A percentile compares a stretch with the other conserved stretches of the same genome.
Evolutionary conservation across 2,329 filamentous ascomycete species (phyloP).

Genomic region (Xylariaceae sp.): DNA sequence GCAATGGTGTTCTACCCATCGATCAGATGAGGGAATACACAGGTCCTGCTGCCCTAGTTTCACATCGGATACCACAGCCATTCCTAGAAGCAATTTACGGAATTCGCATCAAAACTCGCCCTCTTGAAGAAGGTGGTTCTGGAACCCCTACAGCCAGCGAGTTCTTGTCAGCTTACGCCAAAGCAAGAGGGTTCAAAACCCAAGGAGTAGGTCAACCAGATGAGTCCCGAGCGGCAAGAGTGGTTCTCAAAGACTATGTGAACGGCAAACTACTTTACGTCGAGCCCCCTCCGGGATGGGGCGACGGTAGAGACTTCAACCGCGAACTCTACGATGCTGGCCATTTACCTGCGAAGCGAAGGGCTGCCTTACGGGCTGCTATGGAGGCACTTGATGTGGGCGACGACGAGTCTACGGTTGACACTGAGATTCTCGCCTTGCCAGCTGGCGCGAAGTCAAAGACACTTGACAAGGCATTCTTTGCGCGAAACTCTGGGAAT

Average conservation of each 20-base stretch:
- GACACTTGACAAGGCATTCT: slow-evolving; percentile 87
- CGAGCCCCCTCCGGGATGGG: slow-evolving; percentile 78
- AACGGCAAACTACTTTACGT: slow-evolving; percentile 94
- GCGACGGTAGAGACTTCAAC: slow-evolving; percentile 82
- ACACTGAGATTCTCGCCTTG: slow-evolving; percentile 56
- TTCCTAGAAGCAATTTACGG: slow-evolving; percentile 95
- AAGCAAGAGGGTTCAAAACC: slow-evolving; percentile 87
- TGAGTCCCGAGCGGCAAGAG: slow-evolving; percentile 87
- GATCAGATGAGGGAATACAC: slow-evolving; percentile 94
- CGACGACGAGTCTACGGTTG: slow-evolving; percentile 44
- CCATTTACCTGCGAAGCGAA: slow-evolving; percentile 82
- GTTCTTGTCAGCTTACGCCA: slow-evolving; percentile 83
- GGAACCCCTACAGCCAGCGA: slow-evolving; percentile 85
- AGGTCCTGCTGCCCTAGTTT: slow-evolving; percentile 82
- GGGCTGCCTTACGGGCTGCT: slow-evolving; percentile 64
- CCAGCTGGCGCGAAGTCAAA: slow-evolving; percentile 74
- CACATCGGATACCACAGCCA: slow-evolving; percentile 80
- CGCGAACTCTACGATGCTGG: slow-evolving; percentile 82
- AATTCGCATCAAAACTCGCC: slow-evolving; percentile 81
- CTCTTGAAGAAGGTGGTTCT: slow-evolving; percentile 89
- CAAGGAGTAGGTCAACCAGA: slow-evolving; percentile 90
- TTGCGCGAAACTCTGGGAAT: slow-evolving; percentile 57
- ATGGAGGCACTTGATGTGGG: slow-evolving; percentile 54
- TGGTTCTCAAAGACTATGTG: slow-evolving; percentile 95
- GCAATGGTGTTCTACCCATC: slow-evolving; percentile 92